phyloP scores from a whole-genome alignment of 2,329 filamentous ascomycete species.

The Fusarium sp. region DNA sequence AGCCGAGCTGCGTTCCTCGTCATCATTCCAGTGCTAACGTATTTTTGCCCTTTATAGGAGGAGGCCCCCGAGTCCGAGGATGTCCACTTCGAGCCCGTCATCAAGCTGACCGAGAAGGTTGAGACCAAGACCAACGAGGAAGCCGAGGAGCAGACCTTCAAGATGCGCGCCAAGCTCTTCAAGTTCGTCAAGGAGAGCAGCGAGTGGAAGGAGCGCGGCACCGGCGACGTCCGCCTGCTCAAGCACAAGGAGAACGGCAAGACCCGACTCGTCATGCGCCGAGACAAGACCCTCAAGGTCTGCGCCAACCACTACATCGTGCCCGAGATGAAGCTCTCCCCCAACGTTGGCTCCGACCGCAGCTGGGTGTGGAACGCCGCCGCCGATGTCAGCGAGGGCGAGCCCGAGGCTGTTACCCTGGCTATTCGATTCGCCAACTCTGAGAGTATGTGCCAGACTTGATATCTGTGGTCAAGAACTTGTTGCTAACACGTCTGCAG shows the following conservation, averaged over 20 bases:
- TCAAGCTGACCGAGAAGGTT: conserved; percentile 95
- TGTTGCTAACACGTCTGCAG: conserved; percentile 60
- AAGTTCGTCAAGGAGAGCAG: conserved; percentile 91
- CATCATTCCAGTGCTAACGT: conserved; percentile 11
- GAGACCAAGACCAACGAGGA: conserved; percentile 99
- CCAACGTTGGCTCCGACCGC: conserved; percentile 97
- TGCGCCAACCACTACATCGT: conserved; percentile 99
- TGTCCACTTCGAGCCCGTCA: conserved; percentile 96
- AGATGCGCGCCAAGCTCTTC: conserved; percentile 99
- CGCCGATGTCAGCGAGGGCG: conserved; percentile 97
- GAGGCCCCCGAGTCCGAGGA: conserved; percentile 89
- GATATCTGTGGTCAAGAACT: neutral
- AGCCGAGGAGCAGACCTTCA: conserved; percentile 96
- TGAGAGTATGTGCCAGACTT: conserved; percentile 78
- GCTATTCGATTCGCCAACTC: conserved; percentile 98
- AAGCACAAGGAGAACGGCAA: conserved; percentile 99
- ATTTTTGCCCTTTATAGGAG: conserved; percentile 20
- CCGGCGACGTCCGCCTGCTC: conserved; percentile 93
- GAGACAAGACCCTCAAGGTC: conserved; percentile 99
- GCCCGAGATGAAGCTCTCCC: conserved; percentile 98
- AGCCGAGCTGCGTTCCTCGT: conserved; percentile 6
- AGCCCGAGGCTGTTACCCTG: conserved; percentile 94
- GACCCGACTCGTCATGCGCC: conserved; percentile 97
- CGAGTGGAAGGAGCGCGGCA: conserved; percentile 99
- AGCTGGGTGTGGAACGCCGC: conserved; percentile 99